Conservation (phyloP, 257 asterid genomes). For the Voacanga thouarsii region DNA sequence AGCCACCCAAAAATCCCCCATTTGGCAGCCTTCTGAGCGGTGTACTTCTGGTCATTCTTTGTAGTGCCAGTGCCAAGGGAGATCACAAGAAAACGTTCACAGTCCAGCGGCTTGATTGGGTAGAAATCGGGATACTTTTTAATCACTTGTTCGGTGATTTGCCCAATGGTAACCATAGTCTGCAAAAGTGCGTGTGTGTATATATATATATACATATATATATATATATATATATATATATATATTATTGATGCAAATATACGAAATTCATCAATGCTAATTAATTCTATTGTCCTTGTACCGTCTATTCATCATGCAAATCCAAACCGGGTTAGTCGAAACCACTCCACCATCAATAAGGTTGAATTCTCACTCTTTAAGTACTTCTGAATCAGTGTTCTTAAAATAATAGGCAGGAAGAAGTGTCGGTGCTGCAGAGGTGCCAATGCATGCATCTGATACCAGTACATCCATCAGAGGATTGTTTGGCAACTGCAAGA, state of each 20-base stretch:
- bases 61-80: constrained; percentile 58
- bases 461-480: constrained; percentile 34
- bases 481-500: constrained; percentile 6
- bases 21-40: constrained; percentile 36
- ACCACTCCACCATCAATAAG: constrained; percentile 66
- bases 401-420: constrained; percentile 55
- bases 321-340: constrained; percentile 61
- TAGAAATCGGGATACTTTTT: constrained; percentile 33
- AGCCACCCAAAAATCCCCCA: constrained; percentile 71
- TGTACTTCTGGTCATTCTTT: constrained; percentile 33
- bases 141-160: constrained; percentile 38
- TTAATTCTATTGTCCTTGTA: too few species aligned
- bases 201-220: too few species aligned
- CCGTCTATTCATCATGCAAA: not conserved
- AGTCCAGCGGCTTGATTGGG: constrained; percentile 41
- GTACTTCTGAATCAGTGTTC: constrained; percentile 34
- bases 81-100: constrained; percentile 44
- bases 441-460: constrained; percentile 58
- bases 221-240: too few species aligned
- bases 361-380: constrained; percentile 31
- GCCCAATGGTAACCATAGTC: constrained; percentile 53
- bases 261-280: too few species aligned
- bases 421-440: constrained; percentile 58
- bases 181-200: constrained; percentile 1
- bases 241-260: too few species aligned